phyloP scores from a whole-genome alignment of 2,329 filamentous ascomycete species.

The Chrysosporium keratinophilum region DNA sequence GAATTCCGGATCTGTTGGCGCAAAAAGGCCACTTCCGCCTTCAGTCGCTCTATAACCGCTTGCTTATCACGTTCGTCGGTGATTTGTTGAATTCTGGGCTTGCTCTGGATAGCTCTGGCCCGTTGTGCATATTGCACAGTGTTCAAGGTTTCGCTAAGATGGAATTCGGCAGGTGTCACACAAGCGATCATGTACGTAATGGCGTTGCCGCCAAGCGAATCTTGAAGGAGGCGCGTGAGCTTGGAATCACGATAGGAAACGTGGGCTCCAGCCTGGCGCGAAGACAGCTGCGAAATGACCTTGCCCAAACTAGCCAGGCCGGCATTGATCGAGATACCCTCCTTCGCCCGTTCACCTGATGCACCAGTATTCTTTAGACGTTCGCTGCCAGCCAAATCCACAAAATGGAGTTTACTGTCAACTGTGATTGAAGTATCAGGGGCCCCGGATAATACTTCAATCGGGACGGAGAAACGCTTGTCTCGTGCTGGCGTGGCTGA shows the following conservation, averaged over 20 bases:
- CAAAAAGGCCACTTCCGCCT: constrained; percentile 85
- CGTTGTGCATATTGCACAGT: constrained; percentile 96
- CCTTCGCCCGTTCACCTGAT: constrained; percentile 83
- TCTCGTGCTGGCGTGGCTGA: constrained; percentile 49
- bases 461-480: constrained; percentile 76
- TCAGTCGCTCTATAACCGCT: constrained; percentile 81
- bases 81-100: constrained; percentile 86
- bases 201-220: constrained; percentile 90
- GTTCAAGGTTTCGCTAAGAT: constrained; percentile 93
- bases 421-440: constrained; percentile 63
- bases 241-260: constrained; percentile 98
- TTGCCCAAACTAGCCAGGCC: constrained; percentile 91
- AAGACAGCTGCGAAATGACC: constrained; percentile 95
- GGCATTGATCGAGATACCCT: constrained; percentile 97
- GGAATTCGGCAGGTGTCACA: constrained; percentile 92
- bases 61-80: constrained; percentile 87
- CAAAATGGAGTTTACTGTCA: constrained; percentile 97
- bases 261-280: constrained; percentile 73
- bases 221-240: constrained; percentile 85
- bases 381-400: constrained; percentile 94
- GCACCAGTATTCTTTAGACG: constrained; percentile 94
- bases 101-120: constrained; percentile 92
- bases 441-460: constrained; percentile 62
- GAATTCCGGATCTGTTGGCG: constrained; percentile 84
- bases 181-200: constrained; percentile 99